Evolutionary conservation across 805 yeast species (phyloP).

Genomic region (Starmerella apis): DNA sequence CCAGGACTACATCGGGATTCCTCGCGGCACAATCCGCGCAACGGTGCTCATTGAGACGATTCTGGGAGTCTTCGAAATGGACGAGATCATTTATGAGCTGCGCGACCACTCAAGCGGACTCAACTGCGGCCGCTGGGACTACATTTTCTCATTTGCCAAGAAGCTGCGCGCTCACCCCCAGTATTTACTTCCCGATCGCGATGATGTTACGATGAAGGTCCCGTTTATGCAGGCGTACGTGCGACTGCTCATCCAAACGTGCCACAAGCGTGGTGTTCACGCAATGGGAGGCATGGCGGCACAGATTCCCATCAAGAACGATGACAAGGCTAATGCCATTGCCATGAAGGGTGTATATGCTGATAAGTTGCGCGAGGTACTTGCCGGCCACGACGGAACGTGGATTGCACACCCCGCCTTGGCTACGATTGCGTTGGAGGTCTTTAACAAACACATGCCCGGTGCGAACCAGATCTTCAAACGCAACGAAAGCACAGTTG

Average conservation of each 20-base stretch:
- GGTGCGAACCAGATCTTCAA: slow-evolving; percentile 61
- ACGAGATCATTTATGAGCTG: slow-evolving; percentile 63
- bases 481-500: slow-evolving; percentile 40
- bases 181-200: slow-evolving; percentile 57
- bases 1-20: slow-evolving; percentile 53
- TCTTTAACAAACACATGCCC: slow-evolving; percentile 64
- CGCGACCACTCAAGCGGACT: slow-evolving; percentile 62
- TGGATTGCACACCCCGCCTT: slow-evolving; percentile 73
- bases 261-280: slow-evolving; percentile 62
- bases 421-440: slow-evolving; percentile 54
- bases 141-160: slow-evolving; percentile 61
- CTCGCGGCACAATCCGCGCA: slow-evolving; percentile 61
- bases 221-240: slow-evolving; percentile 64
- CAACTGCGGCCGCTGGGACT: slow-evolving; percentile 73
- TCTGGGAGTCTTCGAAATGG: slow-evolving; percentile 68
- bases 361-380: slow-evolving; percentile 58
- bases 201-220: slow-evolving; percentile 57
- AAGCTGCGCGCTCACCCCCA: slow-evolving; percentile 51
- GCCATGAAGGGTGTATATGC: slow-evolving; percentile 60
- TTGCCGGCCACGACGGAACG: slow-evolving; percentile 64
- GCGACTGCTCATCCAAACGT: slow-evolving; percentile 52
- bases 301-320: slow-evolving; percentile 61
- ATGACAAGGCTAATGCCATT: slow-evolving; percentile 46
- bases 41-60: slow-evolving; percentile 64
- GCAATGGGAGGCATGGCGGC: slow-evolving; percentile 79